Conservation (phyloP, 1,139 yeast species). For the Yueomyces sp. region DNA sequence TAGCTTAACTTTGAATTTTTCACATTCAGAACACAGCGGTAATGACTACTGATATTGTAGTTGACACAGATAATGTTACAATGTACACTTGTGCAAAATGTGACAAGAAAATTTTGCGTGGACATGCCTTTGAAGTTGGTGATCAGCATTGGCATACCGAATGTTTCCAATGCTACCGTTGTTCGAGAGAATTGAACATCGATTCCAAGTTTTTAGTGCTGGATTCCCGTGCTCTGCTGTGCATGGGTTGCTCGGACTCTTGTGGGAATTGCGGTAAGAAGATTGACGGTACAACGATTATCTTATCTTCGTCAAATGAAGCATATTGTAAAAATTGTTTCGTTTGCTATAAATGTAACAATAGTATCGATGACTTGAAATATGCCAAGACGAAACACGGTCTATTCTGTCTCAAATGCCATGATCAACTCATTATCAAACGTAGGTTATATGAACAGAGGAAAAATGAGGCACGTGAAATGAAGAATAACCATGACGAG, state of each 20-base stretch:
- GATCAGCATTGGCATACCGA: conserved; percentile 93
- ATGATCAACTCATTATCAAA: conserved; percentile 53
- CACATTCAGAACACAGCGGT: too few species aligned
- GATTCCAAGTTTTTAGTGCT: conserved; percentile 80
- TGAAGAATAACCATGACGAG: background rate
- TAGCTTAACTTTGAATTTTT: too few species aligned
- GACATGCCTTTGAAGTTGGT: conserved; percentile 75
- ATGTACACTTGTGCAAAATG: conserved; percentile 17
- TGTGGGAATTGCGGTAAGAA: conserved; percentile 83
- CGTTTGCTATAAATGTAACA: conserved; percentile 80
- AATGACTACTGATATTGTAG: too few species aligned
- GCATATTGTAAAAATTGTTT: conserved; percentile 91
- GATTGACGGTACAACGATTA: conserved; percentile 89
- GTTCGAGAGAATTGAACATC: conserved; percentile 66
- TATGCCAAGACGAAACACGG: conserved; percentile 95
- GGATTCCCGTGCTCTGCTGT: conserved; percentile 85
- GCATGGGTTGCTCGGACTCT: conserved; percentile 81
- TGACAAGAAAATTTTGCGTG: conserved; percentile 42
- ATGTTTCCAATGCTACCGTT: conserved; percentile 82
- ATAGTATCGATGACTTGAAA: conserved; percentile 75
- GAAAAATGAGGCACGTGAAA: conserved; percentile 16
- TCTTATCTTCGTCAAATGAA: conserved; percentile 70
- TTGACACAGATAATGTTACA: too few species aligned
- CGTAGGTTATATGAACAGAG: conserved; percentile 28
- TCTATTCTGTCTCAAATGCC: conserved; percentile 86